phyloP scores from a whole-genome alignment of 805 yeast species.

The Barnettozyma salicaria region DNA sequence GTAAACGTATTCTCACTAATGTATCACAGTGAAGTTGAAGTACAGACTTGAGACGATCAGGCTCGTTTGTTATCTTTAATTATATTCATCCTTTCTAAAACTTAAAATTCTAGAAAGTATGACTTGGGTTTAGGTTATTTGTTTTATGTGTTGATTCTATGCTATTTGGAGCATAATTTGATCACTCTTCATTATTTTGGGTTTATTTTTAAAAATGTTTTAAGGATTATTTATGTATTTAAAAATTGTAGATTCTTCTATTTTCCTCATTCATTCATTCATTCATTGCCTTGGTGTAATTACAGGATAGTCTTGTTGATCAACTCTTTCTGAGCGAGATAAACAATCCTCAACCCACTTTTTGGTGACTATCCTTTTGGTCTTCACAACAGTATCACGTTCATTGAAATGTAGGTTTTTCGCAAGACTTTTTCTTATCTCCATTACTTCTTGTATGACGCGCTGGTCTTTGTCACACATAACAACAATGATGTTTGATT shows the following conservation, averaged over 20 bases:
- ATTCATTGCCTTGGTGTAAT: slow-evolving; percentile 1
- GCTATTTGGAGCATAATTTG: no score
- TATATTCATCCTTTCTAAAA: background rate
- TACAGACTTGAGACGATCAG: slow-evolving; percentile 9
- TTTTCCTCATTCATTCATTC: background rate
- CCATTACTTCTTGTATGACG: slow-evolving; percentile 2
- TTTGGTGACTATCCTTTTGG: slow-evolving; percentile 7
- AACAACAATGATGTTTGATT: slow-evolving; percentile 38
- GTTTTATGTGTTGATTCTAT: no score
- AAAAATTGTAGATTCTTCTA: background rate
- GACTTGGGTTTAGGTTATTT: no score
- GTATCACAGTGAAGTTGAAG: no score
- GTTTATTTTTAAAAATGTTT: no score
- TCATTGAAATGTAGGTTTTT: slow-evolving; percentile 1
- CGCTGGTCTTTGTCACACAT: slow-evolving; percentile 13
- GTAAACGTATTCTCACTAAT: no score
- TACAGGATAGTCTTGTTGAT: slow-evolving; percentile 29
- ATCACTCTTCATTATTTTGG: no score
- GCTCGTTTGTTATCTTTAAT: slow-evolving; percentile 9
- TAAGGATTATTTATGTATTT: background rate
- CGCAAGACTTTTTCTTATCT: slow-evolving; percentile 13
- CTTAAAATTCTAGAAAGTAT: no score
- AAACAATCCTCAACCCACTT: slow-evolving; percentile 34
- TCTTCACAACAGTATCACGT: background rate
- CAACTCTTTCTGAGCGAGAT: slow-evolving; percentile 32